Base-by-base conservation (phyloP, 2,329 filamentous ascomycete genomes). In the Alternaria dauci region DNA sequence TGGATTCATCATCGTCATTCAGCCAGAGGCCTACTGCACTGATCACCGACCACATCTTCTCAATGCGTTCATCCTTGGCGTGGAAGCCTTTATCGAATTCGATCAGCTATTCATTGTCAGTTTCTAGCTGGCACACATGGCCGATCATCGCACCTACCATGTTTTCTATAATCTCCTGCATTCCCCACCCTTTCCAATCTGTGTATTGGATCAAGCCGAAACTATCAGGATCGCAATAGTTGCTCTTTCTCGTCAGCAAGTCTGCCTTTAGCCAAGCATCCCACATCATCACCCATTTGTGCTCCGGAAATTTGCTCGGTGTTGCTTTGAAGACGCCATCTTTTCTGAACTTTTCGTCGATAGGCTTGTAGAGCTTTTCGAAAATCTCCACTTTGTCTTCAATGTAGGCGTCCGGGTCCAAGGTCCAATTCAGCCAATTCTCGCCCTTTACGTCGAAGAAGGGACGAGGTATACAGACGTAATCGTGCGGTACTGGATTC, bases 281-380 rank as follows among this genome's bases (percentile, higher is more conserved):
- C 53, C 56, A 54, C 62, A 68, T 55, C 7, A 70, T 71, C 6
- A 71, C 52, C 68, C 69, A 71, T 52, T 71, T 71, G 53, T 64
- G 62, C 12, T 56, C 57, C 11, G 46, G 46, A 23, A 64, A 48
- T 1, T 69, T 41, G 8, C 26, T 20, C 8, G 65, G 55, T 25
- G 56, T 38, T 16, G 55, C 18, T n/a, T 58, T 42, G 26, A 52
- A 58, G 14, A 68, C 55, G 5, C 42, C 52, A 3, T 51, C 52
- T 6, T 54, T 36, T 16, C 36, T 26, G n/a, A 64, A 64, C 20
- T 53, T 16, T 5, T 69, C 55, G 32, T 55, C 44, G 12, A 39
- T 53, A 32, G 61, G 59, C 16, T 52, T 55, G 48, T 60, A 62
- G 4, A 52, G 16, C 11, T 60, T 38, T 0, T 30, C 8, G 4